Conservation (phyloP, 768 basidiomycete genomes). For the Clavulina sp. region DNA sequence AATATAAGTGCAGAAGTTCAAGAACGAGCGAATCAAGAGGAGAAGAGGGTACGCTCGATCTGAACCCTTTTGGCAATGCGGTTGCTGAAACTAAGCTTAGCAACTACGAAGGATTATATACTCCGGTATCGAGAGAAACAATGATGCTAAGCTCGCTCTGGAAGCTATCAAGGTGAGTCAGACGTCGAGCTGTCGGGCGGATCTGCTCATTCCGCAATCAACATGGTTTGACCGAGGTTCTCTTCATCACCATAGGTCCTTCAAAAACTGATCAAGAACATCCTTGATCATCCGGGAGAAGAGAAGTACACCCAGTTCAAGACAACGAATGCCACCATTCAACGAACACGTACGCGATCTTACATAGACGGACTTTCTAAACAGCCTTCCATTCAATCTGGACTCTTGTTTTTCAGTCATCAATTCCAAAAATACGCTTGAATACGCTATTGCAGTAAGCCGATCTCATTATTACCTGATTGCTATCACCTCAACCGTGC, state of each 20-base stretch:
- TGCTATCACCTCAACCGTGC: background rate
- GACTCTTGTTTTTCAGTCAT: background rate
- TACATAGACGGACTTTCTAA: slow-evolving; percentile 43
- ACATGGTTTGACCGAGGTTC: too few relatives aligned
- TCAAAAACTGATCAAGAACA: slow-evolving; percentile 50
- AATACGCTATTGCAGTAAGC: slow-evolving; percentile 1
- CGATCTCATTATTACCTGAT: background rate
- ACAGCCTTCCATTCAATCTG: background rate
- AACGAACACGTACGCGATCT: slow-evolving; percentile 49
- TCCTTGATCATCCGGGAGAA: slow-evolving; percentile 56
- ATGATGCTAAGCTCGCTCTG: background rate
- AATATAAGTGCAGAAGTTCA: too few relatives aligned
- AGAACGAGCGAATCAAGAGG: background rate
- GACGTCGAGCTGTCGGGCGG: background rate
- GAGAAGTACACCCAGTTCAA: slow-evolving; percentile 60
- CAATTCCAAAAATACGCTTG: slow-evolving; percentile 3
- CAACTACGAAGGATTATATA: background rate
- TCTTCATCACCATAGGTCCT: slow-evolving; percentile 31
- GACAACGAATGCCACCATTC: slow-evolving; percentile 47
- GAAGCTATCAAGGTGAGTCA: background rate
- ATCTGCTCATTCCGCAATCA: background rate
- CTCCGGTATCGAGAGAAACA: background rate
- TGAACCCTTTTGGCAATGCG: background rate
- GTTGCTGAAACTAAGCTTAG: too few relatives aligned
- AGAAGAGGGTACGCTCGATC: background rate